Conservation (phyloP, 2,329 filamentous ascomycete genomes). For the Penicillium sp. region DNA sequence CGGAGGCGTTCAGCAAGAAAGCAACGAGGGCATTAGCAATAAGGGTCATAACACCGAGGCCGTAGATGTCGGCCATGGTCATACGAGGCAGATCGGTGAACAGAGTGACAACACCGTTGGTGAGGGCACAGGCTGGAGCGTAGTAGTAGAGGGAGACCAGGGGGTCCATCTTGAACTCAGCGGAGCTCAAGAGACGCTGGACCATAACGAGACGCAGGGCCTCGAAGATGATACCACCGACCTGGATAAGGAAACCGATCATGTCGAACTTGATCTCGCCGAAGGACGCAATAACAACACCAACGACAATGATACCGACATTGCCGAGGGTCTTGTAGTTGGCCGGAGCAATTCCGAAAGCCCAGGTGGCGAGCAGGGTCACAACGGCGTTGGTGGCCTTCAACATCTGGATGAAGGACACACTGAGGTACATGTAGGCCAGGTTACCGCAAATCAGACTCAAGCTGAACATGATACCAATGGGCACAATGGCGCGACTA, state of each 20-base stretch:
- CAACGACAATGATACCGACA: slow-evolving; percentile 87
- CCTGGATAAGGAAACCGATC: slow-evolving; percentile 65
- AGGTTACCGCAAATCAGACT: slow-evolving; percentile 95
- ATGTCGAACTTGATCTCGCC: slow-evolving; percentile 86
- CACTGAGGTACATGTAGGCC: slow-evolving; percentile 91
- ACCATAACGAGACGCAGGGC: slow-evolving; percentile 78
- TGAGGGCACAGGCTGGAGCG: slow-evolving; percentile 74
- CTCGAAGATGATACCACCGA: slow-evolving; percentile 73
- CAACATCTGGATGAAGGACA: slow-evolving; percentile 98
- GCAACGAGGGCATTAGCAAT: slow-evolving; percentile 71
- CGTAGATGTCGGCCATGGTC: slow-evolving; percentile 70
- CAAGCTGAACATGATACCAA: slow-evolving; percentile 93
- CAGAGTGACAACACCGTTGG: slow-evolving; percentile 69
- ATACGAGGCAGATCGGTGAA: slow-evolving; percentile 65
- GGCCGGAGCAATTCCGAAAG: slow-evolving; percentile 74
- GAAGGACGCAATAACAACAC: slow-evolving; percentile 88
- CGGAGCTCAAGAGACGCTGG: slow-evolving; percentile 70
- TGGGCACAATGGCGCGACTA: slow-evolving; percentile 81
- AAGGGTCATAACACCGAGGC: slow-evolving; percentile 63
- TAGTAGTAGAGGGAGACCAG: slow-evolving; percentile 87
- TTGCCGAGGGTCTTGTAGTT: slow-evolving; percentile 86
- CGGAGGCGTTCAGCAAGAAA: slow-evolving; percentile 75
- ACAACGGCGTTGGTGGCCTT: slow-evolving; percentile 96
- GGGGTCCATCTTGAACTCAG: slow-evolving; percentile 81
- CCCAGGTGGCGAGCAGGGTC: slow-evolving; percentile 84